Evolutionary conservation across 345 rosid genomes (phyloP).

Genomic region (Brassica incana): DNA sequence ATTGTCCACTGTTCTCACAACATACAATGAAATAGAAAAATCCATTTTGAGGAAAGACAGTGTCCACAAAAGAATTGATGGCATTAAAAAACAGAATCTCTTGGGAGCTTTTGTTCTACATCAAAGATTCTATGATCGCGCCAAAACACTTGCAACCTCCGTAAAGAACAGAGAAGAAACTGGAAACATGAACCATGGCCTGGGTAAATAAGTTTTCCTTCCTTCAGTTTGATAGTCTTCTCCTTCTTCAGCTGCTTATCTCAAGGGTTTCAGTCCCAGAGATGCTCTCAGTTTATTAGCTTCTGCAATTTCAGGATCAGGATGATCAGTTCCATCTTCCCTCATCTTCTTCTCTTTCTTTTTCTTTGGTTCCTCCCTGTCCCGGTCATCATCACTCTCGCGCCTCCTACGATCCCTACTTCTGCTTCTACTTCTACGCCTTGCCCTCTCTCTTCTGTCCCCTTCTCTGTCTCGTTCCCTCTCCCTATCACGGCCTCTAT

Average conservation of each 20-base stretch:
- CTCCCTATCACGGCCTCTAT: constrained; percentile 60
- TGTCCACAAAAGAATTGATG: no score
- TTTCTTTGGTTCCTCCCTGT: constrained; percentile 61
- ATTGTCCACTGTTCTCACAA: no score
- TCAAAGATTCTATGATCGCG: no score
- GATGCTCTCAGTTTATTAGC: constrained; percentile 77
- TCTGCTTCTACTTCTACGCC: constrained; percentile 65
- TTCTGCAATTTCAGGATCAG: constrained; percentile 91
- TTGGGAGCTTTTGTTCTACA: no score
- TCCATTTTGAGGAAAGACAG: no score
- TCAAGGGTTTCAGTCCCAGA: constrained; percentile 74
- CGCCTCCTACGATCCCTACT: constrained; percentile 77
- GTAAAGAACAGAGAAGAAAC: neutral
- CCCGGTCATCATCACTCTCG: constrained; percentile 39
- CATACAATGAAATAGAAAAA: no score
- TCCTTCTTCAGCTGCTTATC: constrained; percentile 20
- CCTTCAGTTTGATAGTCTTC: neutral
- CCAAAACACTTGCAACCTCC: no score
- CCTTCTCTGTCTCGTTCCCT: constrained; percentile 67
- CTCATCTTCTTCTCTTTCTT: constrained; percentile 70
- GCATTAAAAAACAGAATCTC: no score
- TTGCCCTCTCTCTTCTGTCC: constrained; percentile 53
- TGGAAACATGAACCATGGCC: neutral
- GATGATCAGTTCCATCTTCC: constrained; percentile 83
- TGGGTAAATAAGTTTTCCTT: neutral